phyloP scores from a whole-genome alignment of 768 basidiomycete species.

The Gloeostereum incarnatum region DNA sequence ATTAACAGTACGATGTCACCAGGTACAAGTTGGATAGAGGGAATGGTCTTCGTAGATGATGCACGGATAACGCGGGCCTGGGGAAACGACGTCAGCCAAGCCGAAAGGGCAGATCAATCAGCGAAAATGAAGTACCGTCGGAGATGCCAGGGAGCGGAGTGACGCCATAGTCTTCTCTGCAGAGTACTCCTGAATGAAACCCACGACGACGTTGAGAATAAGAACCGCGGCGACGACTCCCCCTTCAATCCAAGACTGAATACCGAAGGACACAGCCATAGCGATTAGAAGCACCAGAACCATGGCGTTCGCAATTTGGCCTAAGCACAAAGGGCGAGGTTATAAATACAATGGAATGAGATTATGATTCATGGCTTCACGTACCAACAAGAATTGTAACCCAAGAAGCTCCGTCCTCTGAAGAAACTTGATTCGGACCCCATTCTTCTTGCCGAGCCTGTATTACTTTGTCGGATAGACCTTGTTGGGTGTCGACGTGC shows the following conservation, averaged over 20 bases:
- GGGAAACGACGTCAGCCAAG: no score
- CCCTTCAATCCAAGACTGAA: conserved; percentile 43
- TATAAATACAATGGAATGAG: no score
- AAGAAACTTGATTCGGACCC: no score
- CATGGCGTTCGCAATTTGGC: conserved; percentile 33
- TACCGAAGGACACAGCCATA: conserved; percentile 45
- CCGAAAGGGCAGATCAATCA: not conserved
- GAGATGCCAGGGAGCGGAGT: conserved; percentile 35
- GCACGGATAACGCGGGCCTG: not conserved
- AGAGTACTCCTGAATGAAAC: conserved; percentile 37
- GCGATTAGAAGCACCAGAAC: conserved; percentile 19
- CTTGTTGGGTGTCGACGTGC: no score
- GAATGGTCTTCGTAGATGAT: conserved; percentile 9
- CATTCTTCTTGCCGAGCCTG: no score
- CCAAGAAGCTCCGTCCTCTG: no score
- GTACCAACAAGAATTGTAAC: no score
- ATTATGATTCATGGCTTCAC: no score
- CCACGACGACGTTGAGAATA: conserved; percentile 28
- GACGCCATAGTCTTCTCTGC: conserved; percentile 45
- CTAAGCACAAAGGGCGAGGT: no score
- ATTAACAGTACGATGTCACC: conserved; percentile 43
- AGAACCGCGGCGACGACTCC: conserved; percentile 39
- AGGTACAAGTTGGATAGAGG: conserved; percentile 41
- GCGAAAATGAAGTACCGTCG: conserved; percentile 25
- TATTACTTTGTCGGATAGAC: no score